phyloP scores from a whole-genome alignment of 768 basidiomycete species.

The Hypholoma sublateritium region DNA sequence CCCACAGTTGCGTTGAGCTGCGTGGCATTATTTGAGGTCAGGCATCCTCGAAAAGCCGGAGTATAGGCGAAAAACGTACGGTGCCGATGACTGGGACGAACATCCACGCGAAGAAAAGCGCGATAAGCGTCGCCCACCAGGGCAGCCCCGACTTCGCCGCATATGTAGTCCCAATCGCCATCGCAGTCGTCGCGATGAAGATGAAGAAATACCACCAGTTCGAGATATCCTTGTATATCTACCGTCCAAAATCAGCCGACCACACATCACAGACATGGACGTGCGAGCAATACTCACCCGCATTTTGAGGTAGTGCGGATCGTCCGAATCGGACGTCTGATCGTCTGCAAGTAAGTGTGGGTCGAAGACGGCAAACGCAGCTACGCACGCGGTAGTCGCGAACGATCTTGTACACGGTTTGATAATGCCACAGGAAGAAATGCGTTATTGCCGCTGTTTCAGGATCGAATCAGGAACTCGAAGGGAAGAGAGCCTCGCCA shows the following conservation, averaged over 20 bases:
- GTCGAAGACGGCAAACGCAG: not conserved
- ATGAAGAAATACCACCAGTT: constrained; percentile 51
- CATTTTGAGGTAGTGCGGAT: constrained; percentile 60
- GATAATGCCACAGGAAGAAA: constrained; percentile 51
- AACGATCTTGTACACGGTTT: constrained; percentile 43
- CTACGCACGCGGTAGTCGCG: constrained; percentile 36
- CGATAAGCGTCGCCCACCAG: constrained; percentile 59
- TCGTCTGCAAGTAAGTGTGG: not conserved
- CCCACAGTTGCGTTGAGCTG: constrained; percentile 7
- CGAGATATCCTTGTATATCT: constrained; percentile 36
- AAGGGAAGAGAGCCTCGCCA: not conserved
- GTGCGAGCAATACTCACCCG: constrained; percentile 20
- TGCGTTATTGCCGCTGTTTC: constrained; percentile 43
- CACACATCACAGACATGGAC: not conserved
- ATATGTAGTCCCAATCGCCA: constrained; percentile 56
- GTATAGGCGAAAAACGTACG: constrained; percentile 36
- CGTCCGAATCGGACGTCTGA: constrained; percentile 28
- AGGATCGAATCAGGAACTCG: no score
- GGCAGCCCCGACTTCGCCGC: constrained; percentile 53
- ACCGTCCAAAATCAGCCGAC: no score
- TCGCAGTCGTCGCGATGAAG: constrained; percentile 43
- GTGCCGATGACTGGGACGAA: constrained; percentile 55
- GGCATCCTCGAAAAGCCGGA: no score
- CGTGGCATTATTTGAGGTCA: not conserved
- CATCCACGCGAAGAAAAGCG: constrained; percentile 48